A percentile compares a stretch with the other conserved stretches of the same genome.
phyloP scores from a whole-genome alignment of 2,329 filamentous ascomycete species.

The Colletotrichum cordylinicola region DNA sequence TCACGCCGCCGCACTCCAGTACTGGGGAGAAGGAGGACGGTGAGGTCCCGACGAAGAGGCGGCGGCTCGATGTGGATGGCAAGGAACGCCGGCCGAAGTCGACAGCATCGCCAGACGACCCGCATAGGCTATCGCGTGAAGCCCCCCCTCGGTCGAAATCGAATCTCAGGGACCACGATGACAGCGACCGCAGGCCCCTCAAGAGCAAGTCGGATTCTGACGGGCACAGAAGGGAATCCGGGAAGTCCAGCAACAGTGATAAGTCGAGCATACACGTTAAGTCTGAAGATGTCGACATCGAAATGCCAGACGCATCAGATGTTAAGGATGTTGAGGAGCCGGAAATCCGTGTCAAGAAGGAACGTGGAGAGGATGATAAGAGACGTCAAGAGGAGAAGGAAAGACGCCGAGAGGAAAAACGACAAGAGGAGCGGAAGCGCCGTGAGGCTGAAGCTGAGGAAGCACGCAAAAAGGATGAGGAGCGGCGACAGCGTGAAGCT shows the following conservation, averaged over 20 bases:
- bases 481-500: conserved; percentile 18
- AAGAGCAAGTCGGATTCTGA: conserved; percentile 42
- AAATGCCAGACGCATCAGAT: conserved; percentile 57
- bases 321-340: conserved; percentile 31
- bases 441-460: conserved; percentile 37
- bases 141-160: conserved; percentile 31
- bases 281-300: conserved; percentile 60
- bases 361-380: conserved; percentile 41
- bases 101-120: conserved; percentile 50
- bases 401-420: conserved; percentile 22
- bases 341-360: conserved; percentile 37
- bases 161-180: conserved; percentile 46
- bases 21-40: conserved; percentile 57
- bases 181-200: conserved; percentile 29
- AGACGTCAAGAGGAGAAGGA: conserved; percentile 33
- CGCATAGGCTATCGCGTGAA: conserved; percentile 28
- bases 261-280: conserved; percentile 61
- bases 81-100: conserved; percentile 55
- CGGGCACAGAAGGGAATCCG: conserved; percentile 46
- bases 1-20: conserved; percentile 61
- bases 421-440: conserved; percentile 27
- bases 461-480: conserved; percentile 35
- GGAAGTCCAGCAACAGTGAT: conserved; percentile 47
- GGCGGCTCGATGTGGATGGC: conserved; percentile 60
- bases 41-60: conserved; percentile 59